A percentile compares a stretch with the other conserved stretches of the same genome.
Evolutionary conservation across 1,284 basidiomycete species (phyloP).

Genomic region (Phellinidium pouzarii): DNA sequence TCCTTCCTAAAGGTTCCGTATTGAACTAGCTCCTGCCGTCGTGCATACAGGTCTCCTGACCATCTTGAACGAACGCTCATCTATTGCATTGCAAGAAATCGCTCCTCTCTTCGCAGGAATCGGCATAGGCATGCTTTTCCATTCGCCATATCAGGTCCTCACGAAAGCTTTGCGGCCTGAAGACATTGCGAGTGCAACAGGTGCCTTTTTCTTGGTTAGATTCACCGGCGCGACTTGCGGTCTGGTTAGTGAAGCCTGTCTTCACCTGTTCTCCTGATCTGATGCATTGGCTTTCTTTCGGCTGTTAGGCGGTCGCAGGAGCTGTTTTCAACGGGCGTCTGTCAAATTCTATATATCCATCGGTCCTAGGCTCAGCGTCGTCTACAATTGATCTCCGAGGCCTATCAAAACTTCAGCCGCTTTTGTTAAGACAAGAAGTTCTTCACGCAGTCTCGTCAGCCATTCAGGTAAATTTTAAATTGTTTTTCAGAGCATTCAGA

Average conservation of each 20-base stretch:
- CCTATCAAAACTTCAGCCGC: constrained; percentile 40
- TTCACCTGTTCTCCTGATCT: not conserved
- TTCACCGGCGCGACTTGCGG: constrained; percentile 79
- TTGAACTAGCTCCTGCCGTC: constrained; percentile 13
- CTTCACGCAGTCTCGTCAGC: constrained; percentile 43
- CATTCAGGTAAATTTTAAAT: constrained; percentile 39
- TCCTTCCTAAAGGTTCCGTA: constrained; percentile 2
- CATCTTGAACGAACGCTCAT: constrained; percentile 47
- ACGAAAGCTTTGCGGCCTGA: constrained; percentile 51
- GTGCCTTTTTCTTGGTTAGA: constrained; percentile 76
- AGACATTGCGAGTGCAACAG: constrained; percentile 70
- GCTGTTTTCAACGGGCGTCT: constrained; percentile 59
- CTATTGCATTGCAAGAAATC: constrained; percentile 37
- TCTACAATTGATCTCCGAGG: constrained; percentile 48
- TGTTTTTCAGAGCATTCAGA: not conserved
- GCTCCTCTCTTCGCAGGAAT: constrained; percentile 67
- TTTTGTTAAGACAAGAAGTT: constrained; percentile 32
- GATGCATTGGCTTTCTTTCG: constrained; percentile 10
- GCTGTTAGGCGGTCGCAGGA: constrained; percentile 60
- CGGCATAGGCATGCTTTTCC: constrained; percentile 75
- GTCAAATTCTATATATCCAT: constrained; percentile 40
- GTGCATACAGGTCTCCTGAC: constrained; percentile 51
- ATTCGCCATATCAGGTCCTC: constrained; percentile 75
- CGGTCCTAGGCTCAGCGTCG: constrained; percentile 33
- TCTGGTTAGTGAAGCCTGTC: constrained; percentile 41